Percentiles rank a stretch among this genome's conserved stretches.
These are phyloP conservation scores for Allantophomopsis cytisporea DNA, from an alignment of 2,329 filamentous ascomycete genomes.

Conservation along the genomic window DNA sequence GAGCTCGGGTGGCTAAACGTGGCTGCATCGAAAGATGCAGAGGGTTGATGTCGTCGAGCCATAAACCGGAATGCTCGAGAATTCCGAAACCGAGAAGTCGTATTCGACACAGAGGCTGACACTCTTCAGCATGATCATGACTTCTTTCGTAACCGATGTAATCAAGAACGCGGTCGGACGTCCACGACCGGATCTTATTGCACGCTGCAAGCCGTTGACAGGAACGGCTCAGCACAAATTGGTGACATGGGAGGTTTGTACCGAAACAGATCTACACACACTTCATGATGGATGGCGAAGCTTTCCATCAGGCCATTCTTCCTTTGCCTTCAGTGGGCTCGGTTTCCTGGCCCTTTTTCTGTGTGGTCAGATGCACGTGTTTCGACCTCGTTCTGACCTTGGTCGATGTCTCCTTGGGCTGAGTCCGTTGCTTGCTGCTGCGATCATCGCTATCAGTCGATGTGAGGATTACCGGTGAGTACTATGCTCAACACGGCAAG, in stretches of 20 bases:
- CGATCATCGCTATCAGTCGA: constrained; percentile 54
- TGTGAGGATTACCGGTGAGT: constrained; percentile 44
- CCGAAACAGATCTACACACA: constrained; percentile 50
- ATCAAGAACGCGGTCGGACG: constrained; percentile 69
- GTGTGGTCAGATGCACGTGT: constrained; percentile 51
- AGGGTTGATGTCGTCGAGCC: no score
- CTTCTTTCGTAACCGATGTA: constrained; percentile 74
- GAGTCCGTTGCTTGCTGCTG: constrained; percentile 43
- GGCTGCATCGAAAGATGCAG: no score
- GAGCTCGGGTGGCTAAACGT: no score
- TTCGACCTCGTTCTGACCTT: constrained; percentile 30
- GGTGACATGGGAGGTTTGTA: constrained; percentile 59
- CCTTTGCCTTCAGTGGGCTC: constrained; percentile 66
- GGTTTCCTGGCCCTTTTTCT: constrained; percentile 62
- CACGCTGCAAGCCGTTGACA: constrained; percentile 62
- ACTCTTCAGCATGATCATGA: constrained; percentile 50
- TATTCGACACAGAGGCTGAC: constrained; percentile 30
- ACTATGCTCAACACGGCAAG: no score
- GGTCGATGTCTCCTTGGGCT: constrained; percentile 42
- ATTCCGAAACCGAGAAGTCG: no score
- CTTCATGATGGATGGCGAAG: constrained; percentile 77
- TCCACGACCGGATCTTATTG: constrained; percentile 71
- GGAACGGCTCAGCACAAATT: constrained; percentile 34
- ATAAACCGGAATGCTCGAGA: no score
- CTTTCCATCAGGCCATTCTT: constrained; percentile 71